Conservation (phyloP, 331 rosid species). For the Stylosanthes scabra region DNA sequence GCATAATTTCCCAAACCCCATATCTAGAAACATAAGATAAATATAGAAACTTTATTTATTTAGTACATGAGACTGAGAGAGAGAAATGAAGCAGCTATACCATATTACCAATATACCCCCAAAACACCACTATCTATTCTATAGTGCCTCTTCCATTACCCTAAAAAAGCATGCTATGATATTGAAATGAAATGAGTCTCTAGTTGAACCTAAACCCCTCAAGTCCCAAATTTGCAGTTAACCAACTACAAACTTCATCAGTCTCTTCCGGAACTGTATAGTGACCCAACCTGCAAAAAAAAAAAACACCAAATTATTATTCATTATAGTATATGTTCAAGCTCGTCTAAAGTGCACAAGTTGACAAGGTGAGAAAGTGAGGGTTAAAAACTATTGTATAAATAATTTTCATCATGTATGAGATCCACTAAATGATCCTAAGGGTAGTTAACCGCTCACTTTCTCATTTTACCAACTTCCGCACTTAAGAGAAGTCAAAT, state of each 20-base stretch:
- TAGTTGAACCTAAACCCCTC: conserved; percentile 69
- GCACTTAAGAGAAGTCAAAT: no score
- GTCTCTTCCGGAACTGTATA: conserved; percentile 94
- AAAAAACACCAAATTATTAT: conserved; percentile 15
- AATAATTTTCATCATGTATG: no score
- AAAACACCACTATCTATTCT: conserved; percentile 53
- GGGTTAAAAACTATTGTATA: no score
- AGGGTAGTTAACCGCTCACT: no score
- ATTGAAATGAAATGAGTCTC: background rate
- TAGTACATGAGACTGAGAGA: no score
- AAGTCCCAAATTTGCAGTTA: conserved; percentile 71
- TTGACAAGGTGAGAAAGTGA: no score
- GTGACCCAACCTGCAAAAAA: conserved; percentile 84
- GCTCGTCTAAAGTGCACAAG: no score
- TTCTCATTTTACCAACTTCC: no score
- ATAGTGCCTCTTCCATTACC: conserved; percentile 47
- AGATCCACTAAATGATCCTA: no score
- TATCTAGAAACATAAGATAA: conserved; percentile 25
- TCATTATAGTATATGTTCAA: no score
- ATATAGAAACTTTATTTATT: conserved; percentile 23
- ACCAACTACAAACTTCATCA: conserved; percentile 86
- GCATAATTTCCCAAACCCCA: conserved; percentile 31
- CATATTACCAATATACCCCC: conserved; percentile 46
- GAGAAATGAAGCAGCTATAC: conserved; percentile 53
- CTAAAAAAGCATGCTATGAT: conserved; percentile 34